These are phyloP conservation scores for Pythium dissotocum DNA, from an alignment of 352 stramenopile species.

Conservation along the genomic window DNA sequence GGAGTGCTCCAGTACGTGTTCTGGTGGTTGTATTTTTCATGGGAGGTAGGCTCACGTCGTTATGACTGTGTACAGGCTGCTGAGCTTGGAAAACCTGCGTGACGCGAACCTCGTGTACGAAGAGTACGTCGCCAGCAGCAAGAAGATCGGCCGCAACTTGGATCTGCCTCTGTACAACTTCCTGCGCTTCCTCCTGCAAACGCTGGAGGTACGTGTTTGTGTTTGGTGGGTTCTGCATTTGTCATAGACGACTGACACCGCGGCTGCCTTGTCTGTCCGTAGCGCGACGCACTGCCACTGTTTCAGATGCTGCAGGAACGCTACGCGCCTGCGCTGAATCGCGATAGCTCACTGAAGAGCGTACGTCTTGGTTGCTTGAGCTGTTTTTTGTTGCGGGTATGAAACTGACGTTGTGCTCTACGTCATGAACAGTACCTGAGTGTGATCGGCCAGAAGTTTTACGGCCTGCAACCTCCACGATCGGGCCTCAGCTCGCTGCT, in stretches of 20 bases:
- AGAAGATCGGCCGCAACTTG: conserved; percentile 38
- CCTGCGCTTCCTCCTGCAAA: conserved; percentile 79
- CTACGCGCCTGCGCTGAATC: conserved; percentile 70
- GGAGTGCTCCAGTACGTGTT: conserved; percentile 73
- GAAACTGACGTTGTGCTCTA: conserved; percentile 7
- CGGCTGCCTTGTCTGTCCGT: neutral
- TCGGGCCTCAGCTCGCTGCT: conserved; percentile 79
- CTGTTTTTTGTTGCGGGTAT: neutral
- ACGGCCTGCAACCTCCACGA: conserved; percentile 76
- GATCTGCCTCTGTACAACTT: conserved; percentile 87
- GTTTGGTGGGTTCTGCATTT: too few species aligned
- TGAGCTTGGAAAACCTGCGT: conserved; percentile 85
- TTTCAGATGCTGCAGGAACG: conserved; percentile 89
- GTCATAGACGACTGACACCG: too few species aligned
- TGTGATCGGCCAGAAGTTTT: conserved; percentile 86
- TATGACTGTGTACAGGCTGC: conserved; percentile 38
- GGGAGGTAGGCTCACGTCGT: conserved; percentile 7
- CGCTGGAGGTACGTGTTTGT: conserved; percentile 58
- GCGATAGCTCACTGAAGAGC: conserved; percentile 72
- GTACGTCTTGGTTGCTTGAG: conserved; percentile 40
- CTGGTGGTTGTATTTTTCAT: neutral
- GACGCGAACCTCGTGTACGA: conserved; percentile 85
- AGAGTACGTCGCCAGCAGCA: conserved; percentile 54
- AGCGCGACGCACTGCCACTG: conserved; percentile 82
- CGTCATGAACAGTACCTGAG: conserved; percentile 68